Evolutionary conservation across 202 grass and related monocot genomes (phyloP).

Genomic region (Musa balbisiana): DNA sequence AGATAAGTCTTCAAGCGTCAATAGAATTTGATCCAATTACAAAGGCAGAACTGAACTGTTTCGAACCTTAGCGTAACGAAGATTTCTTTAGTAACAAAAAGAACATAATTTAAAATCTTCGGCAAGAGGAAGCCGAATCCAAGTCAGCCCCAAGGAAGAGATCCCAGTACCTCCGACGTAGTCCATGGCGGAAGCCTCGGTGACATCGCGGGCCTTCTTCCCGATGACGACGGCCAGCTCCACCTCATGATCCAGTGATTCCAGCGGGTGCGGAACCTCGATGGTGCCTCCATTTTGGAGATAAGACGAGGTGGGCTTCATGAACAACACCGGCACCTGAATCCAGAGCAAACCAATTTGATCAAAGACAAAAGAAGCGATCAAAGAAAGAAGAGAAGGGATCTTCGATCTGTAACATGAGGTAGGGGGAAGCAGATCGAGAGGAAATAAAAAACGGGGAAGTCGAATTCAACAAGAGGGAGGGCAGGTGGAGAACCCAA

Average conservation of each 20-base stretch:
- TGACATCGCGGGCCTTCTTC: slow-evolving; percentile 52
- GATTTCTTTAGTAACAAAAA: background rate
- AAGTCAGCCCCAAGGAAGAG: background rate
- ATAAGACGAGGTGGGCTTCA: slow-evolving; percentile 93
- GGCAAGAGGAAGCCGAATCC: background rate
- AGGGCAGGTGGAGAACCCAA: slow-evolving; percentile 15
- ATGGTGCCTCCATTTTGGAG: slow-evolving; percentile 65
- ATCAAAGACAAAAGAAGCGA: background rate
- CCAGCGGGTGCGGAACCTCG: slow-evolving; percentile 76
- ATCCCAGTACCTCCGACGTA: slow-evolving; percentile 64
- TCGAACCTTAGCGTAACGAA: background rate
- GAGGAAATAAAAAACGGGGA: background rate
- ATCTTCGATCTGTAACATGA: background rate
- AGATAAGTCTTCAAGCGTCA: too few relatives aligned
- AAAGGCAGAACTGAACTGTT: background rate
- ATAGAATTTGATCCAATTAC: too few relatives aligned
- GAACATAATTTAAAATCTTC: background rate
- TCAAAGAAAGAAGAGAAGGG: slow-evolving; percentile 12
- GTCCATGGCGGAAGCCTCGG: slow-evolving; percentile 70
- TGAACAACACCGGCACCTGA: slow-evolving; percentile 88
- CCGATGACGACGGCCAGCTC: slow-evolving; percentile 90
- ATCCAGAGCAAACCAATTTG: background rate
- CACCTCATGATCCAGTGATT: slow-evolving; percentile 85
- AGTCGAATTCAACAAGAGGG: background rate
- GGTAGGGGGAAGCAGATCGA: background rate